Percentiles rank a stretch among this genome's conserved stretches.
Conservation (phyloP, 106 monocot genomes). For the Acanthochlamys bracteata region DNA sequence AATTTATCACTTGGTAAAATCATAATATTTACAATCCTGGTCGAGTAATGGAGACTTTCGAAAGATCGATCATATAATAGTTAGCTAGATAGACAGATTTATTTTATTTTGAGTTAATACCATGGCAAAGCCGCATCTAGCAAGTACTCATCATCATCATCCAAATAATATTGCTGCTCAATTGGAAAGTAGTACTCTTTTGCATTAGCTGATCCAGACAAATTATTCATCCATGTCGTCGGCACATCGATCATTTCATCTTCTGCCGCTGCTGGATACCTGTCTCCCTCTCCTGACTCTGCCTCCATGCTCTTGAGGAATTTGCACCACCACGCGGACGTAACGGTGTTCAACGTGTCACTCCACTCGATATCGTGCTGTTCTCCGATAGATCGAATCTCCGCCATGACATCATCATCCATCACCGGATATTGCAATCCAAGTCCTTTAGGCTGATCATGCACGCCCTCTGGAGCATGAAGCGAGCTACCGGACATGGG, state of each 20-base stretch:
- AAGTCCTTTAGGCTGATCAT: neutral
- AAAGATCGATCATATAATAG: too few relatives aligned
- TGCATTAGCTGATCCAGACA: slow-evolving; percentile 2
- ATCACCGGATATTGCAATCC: slow-evolving; percentile 50
- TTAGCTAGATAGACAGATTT: too few relatives aligned
- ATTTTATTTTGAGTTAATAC: too few relatives aligned
- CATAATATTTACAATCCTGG: too few relatives aligned
- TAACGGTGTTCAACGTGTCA: slow-evolving; percentile 58
- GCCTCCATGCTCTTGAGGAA: slow-evolving; percentile 44
- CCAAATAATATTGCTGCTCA: slow-evolving; percentile 7
- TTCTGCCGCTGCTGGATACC: too few relatives aligned
- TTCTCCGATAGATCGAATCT: slow-evolving; percentile 59
- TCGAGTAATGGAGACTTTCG: too few relatives aligned
- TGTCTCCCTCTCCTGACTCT: neutral
- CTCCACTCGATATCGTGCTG: slow-evolving; percentile 91
- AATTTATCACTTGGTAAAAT: too few relatives aligned
- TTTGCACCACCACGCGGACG: slow-evolving; percentile 80
- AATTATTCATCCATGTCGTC: slow-evolving; percentile 25
- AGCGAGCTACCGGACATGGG: neutral
- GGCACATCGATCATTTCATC: slow-evolving; percentile 21
- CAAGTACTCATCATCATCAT: slow-evolving; percentile 17
- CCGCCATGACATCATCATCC: slow-evolving; percentile 74
- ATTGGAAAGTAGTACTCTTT: slow-evolving; percentile 6
- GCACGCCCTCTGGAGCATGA: neutral
- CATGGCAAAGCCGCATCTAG: slow-evolving; percentile 42